Base-by-base conservation (phyloP, 1,284 basidiomycete genomes). In the Sporisorium scitamineum region DNA sequence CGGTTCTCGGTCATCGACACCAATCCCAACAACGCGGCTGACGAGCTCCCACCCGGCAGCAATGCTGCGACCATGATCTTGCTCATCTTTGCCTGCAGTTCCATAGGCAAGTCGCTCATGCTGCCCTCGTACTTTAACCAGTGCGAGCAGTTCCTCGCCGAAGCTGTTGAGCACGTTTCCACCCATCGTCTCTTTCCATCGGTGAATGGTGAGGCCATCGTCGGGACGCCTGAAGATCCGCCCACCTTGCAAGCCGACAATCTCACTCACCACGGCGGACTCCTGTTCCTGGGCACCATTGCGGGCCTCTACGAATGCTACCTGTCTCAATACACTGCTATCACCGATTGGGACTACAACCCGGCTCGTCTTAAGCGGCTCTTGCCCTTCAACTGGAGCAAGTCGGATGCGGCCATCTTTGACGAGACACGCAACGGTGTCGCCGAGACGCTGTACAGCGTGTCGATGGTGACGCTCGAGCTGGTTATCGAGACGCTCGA, bases 321-420 rank as follows among this genome's bases (percentile, higher is more conserved):
- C 26, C 39, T 75, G 26, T 57, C 72, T 24, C 67, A 70, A 55
- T 75, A 66, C 44, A 65, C 62, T 7, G 72, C 72, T 4, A 31
- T 75, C 14, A 66, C 72, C 32, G 72, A 75, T 47, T 75, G 72
- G 72, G 72, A 75, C 54, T 75, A 75, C 61, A 75, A 75, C 18
- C 72, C 72, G 8, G 52, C 67, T 9, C 58, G 72, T 1, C 47
- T 75, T 31, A 56, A 63, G 26, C 54, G 72, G 24, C 60, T 75
- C 6, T 26, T 63, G 24, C 72, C 72, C 5, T 67, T 56, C 63
- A 67, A 75, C 37, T 75, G 72, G 62, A 56, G 42, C 48, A 26
- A 66, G 27, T 26, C 55, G 24, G 72, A 75, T 48, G 60, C 67
- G 10, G 63, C 51, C 20, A 45, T 67, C 32, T 75, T 70, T 51